These are phyloP conservation scores for Acrocalymma vagum DNA, from an alignment of 2,329 filamentous ascomycete species.

Conservation along the genomic window DNA sequence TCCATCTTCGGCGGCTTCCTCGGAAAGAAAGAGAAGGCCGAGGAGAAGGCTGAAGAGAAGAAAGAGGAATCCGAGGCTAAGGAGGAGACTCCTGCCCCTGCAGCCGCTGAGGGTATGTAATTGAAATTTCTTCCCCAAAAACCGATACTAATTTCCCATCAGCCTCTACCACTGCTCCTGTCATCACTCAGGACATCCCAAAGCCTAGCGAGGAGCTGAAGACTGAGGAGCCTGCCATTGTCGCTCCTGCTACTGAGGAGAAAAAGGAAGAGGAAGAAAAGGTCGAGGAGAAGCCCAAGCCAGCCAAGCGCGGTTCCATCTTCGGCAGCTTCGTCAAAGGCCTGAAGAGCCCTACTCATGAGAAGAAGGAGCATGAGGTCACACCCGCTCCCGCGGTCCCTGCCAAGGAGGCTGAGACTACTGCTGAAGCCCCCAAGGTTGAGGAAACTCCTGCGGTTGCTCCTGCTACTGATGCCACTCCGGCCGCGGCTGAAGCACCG, in stretches of 20 bases:
- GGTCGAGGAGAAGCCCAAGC: slow-evolving; percentile 63
- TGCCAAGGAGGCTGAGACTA: slow-evolving; percentile 56
- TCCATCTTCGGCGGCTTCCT: slow-evolving; percentile 67
- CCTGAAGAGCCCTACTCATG: slow-evolving; percentile 57
- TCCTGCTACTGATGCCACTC: slow-evolving; percentile 38
- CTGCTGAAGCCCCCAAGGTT: slow-evolving; percentile 43
- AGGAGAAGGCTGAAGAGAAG: slow-evolving; percentile 56
- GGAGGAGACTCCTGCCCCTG: slow-evolving; percentile 37
- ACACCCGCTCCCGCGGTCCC: slow-evolving; percentile 54
- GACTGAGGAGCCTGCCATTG: slow-evolving; percentile 30
- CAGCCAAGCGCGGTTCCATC: slow-evolving; percentile 83
- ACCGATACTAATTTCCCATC: neutral
- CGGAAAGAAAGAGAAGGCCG: slow-evolving; percentile 66
- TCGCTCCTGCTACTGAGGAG: slow-evolving; percentile 31
- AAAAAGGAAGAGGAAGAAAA: slow-evolving; percentile 57
- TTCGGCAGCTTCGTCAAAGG: slow-evolving; percentile 78
- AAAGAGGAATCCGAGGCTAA: slow-evolving; percentile 48
- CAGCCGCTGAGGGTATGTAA: slow-evolving; percentile 44
- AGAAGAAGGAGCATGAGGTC: slow-evolving; percentile 77
- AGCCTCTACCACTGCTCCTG: slow-evolving; percentile 43
- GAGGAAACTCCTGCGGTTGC: slow-evolving; percentile 49
- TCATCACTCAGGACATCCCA: slow-evolving; percentile 40
- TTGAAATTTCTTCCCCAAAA: too few relatives aligned
- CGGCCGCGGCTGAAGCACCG: slow-evolving; percentile 33
- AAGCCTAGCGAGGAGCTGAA: slow-evolving; percentile 50